These are phyloP conservation scores for Penicillium cataractarum DNA, from an alignment of 495 filamentous ascomycete species.

Conservation along the genomic window DNA sequence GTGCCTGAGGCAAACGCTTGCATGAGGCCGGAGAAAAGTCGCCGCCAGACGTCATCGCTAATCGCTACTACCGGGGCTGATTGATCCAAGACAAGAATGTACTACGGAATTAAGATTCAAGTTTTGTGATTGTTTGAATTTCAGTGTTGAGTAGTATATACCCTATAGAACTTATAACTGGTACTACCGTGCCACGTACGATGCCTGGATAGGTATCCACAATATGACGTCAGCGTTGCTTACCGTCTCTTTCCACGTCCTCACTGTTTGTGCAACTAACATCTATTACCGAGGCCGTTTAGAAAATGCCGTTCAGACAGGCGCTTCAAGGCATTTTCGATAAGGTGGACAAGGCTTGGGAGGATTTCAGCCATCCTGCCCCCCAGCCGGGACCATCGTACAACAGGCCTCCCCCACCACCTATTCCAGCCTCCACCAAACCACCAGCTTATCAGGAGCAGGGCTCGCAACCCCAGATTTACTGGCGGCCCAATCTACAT, in stretches of 20 bases:
- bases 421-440: slow-evolving; percentile 33
- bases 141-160: background rate
- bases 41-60: background rate
- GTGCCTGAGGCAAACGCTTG: slow-evolving; percentile 21
- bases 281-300: slow-evolving; percentile 22
- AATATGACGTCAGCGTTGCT: slow-evolving; percentile 31
- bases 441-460: slow-evolving; percentile 30
- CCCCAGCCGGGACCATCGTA: slow-evolving; percentile 20
- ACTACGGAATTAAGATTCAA: background rate
- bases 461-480: slow-evolving; percentile 32
- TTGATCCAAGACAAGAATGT: slow-evolving; percentile 1
- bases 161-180: background rate
- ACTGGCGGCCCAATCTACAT: slow-evolving; percentile 33
- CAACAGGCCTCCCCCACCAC: slow-evolving; percentile 30
- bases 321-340: slow-evolving; percentile 30
- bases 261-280: slow-evolving; percentile 16
- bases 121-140: background rate
- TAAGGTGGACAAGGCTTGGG: slow-evolving; percentile 35
- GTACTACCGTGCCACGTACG: slow-evolving; percentile 7
- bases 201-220: slow-evolving; percentile 12
- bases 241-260: slow-evolving; percentile 18
- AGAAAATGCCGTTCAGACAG: slow-evolving; percentile 37
- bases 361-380: slow-evolving; percentile 19
- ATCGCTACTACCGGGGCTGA: slow-evolving; percentile 13
- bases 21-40: slow-evolving; percentile 2